Evolutionary conservation across 352 stramenopile species (phyloP).

Genomic region (Elongisporangium senticosum): DNA sequence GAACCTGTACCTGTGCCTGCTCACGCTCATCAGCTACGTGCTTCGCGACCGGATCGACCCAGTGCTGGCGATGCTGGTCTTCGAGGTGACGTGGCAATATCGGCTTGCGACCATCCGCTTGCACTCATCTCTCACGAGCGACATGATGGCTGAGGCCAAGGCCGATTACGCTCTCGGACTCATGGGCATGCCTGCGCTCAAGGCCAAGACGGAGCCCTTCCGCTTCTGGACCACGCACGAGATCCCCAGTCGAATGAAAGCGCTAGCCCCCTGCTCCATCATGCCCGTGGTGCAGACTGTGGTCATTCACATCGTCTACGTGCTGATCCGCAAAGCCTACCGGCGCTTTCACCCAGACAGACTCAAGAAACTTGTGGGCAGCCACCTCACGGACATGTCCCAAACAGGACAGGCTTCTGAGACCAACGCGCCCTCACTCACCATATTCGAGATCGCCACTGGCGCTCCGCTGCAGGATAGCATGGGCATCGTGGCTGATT

Average conservation of each 20-base stretch:
- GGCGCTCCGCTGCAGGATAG: slow-evolving; percentile 24
- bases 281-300: slow-evolving; percentile 20
- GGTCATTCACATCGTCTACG: slow-evolving; percentile 15
- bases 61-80: slow-evolving; percentile 5
- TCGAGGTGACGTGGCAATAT: slow-evolving; percentile 7
- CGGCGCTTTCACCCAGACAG: slow-evolving; percentile 19
- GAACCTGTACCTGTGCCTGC: slow-evolving; percentile 17
- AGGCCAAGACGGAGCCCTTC: slow-evolving; percentile 22
- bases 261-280: slow-evolving; percentile 15
- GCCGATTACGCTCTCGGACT: not conserved
- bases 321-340: slow-evolving; percentile 21
- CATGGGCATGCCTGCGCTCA: slow-evolving; percentile 11
- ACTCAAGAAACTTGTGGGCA: not conserved
- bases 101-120: not conserved
- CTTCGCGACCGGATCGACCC: slow-evolving; percentile 21
- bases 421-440: slow-evolving; percentile 22
- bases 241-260: slow-evolving; percentile 13
- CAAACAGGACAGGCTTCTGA: slow-evolving; percentile 9
- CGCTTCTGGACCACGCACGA: slow-evolving; percentile 26
- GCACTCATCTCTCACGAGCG: not conserved
- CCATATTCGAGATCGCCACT: slow-evolving; percentile 31
- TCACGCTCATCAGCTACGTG: slow-evolving; percentile 17
- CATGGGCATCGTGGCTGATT: slow-evolving; percentile 24
- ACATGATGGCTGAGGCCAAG: not conserved
- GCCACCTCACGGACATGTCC: not conserved